Evolutionary conservation across 139 green algal genomes (phyloP), one percentile per base, ranked within the genome.

Genomic region (Mesotaenium endlicherianum): DNA sequence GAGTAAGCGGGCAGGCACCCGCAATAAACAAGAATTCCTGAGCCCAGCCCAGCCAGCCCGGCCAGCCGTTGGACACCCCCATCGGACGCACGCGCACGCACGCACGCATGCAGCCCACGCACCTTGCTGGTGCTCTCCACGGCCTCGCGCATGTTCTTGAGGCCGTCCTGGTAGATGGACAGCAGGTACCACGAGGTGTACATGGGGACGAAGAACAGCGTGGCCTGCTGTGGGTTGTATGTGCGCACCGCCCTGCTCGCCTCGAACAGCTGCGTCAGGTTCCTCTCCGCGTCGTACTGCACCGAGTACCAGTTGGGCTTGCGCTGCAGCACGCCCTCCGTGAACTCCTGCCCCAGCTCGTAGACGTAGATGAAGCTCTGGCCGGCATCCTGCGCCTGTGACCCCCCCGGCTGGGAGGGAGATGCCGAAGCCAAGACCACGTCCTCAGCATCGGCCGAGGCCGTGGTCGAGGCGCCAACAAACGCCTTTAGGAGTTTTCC

Each of bases 201-300:
- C 39, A 77, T 58, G 30, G 70, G 70, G 36, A 77, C 70, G 70
- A 77, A 57, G 70, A 77, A 77, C 39, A 77, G 70, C 70, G 70
- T 39, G 30, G 70, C 70, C 42, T 77, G 6, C 30, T 77, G 30
- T 16, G 70, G 70, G 20, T 59, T 40, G 39, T n/a, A 8, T 3
- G 70, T 77, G 43, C 70, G 70, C 70, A 77, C 42, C 1, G 70
- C 70, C 39, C 57, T 77, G 41, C 39, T 58, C 26, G 42, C 20
- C 41, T 40, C 41, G 20, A 77, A 40, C 70, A 57, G 26, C 40
- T 77, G 39, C 26, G 41, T 55, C 70, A 77, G 26, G n/a, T 38
- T 14, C 26, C 41, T 34, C 70, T 77, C 70, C 0, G 36, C 70
- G 17, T 77, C 70, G 42, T 77, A 77, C 70, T 77, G 70, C 1